Conservation (phyloP, 169 alveolate species). For the Plasmodium chabaudi region DNA sequence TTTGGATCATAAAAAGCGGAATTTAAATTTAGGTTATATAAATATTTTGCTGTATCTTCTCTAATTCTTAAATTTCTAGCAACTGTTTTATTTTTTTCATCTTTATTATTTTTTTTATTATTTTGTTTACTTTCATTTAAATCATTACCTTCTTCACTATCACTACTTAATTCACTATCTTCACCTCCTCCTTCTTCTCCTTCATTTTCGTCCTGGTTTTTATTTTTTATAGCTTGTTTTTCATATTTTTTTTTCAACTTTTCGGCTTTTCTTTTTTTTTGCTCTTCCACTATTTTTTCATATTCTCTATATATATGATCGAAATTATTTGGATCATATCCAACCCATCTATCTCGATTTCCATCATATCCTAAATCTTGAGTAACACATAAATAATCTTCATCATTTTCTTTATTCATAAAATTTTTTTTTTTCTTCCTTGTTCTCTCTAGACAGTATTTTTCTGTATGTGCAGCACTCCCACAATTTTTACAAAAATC, state of each 20-base stretch:
- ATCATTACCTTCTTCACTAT: background rate
- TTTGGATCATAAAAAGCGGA: conserved; percentile 98
- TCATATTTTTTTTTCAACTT: conserved; percentile 76
- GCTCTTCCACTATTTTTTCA: conserved; percentile 91
- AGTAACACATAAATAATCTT: conserved; percentile 93
- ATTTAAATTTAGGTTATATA: conserved; percentile 93
- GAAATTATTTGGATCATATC: conserved; percentile 94
- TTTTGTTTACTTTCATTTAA: conserved; percentile 6
- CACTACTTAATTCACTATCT: conserved; percentile 31
- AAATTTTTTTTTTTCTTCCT: conserved; percentile 96
- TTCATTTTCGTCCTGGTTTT: conserved; percentile 1
- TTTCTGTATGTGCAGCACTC: conserved; percentile 96
- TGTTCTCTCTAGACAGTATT: conserved; percentile 98
- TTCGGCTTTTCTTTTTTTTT: conserved; percentile 87
- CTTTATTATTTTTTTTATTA: conserved; percentile 81
- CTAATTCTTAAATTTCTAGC: conserved; percentile 95
- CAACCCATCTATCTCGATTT: conserved; percentile 98
- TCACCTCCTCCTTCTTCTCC: conserved; percentile 1
- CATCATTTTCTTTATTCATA: conserved; percentile 90
- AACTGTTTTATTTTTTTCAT: conserved; percentile 88
- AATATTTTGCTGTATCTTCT: conserved; percentile 97
- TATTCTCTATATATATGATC: conserved; percentile 89
- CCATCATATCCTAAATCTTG: conserved; percentile 93
- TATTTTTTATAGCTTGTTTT: conserved; percentile 29
- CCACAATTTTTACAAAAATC: conserved; percentile 99